Conservation (phyloP, 2,329 filamentous ascomycete species). For the Dothiorella sarmentorum region DNA sequence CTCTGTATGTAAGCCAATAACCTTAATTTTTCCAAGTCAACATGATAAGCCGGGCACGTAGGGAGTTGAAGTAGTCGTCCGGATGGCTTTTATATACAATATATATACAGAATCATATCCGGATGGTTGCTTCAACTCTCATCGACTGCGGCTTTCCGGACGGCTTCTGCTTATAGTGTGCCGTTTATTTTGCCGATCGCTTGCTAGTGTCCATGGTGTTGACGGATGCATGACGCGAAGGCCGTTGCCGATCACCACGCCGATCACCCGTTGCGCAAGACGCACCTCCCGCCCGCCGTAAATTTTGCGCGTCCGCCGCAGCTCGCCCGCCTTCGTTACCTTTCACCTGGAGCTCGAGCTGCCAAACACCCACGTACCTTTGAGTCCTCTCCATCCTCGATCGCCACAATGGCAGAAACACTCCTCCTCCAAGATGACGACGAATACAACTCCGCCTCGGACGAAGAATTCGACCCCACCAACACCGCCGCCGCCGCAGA, state of each 20-base stretch:
- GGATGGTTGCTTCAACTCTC: too few relatives aligned
- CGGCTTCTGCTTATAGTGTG: too few relatives aligned
- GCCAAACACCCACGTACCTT: not conserved
- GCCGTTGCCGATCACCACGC: not conserved
- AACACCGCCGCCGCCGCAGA: slow-evolving; percentile 46
- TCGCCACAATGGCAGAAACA: not conserved
- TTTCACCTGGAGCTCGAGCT: not conserved
- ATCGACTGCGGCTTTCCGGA: too few relatives aligned
- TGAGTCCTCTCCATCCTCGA: too few relatives aligned
- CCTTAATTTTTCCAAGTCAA: too few relatives aligned
- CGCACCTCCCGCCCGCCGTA: not conserved
- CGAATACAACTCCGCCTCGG: slow-evolving; percentile 61
- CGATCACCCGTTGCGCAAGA: not conserved
- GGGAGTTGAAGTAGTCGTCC: too few relatives aligned
- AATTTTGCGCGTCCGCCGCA: not conserved
- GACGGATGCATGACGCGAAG: not conserved
- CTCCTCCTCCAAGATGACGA: slow-evolving; percentile 22
- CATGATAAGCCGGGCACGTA: too few relatives aligned
- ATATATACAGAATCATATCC: too few relatives aligned
- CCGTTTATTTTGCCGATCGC: too few relatives aligned
- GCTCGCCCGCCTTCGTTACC: not conserved
- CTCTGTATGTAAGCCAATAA: too few relatives aligned
- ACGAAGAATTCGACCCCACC: slow-evolving; percentile 71
- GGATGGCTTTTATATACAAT: too few relatives aligned
- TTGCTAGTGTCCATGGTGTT: too few relatives aligned